Evolutionary conservation across 768 basidiomycete species (phyloP).

Genomic region (Hirschioporus abietinus): DNA sequence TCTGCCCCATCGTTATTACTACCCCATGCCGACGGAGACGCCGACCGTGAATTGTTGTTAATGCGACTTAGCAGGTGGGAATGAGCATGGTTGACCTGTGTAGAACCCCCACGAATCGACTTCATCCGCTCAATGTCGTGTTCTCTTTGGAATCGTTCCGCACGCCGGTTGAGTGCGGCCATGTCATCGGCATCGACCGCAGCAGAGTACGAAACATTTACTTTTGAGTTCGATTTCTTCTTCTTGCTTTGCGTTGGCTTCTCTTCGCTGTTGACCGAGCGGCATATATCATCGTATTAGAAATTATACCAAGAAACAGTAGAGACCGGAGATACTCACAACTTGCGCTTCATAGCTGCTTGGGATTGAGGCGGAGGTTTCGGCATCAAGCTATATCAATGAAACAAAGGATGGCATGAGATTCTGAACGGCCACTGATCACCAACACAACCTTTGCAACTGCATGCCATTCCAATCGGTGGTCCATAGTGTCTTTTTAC

Average conservation of each 20-base stretch:
- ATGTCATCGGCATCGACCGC: constrained; percentile 58
- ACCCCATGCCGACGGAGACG: constrained; percentile 40
- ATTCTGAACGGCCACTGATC: constrained; percentile 9
- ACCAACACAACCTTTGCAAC: constrained; percentile 66
- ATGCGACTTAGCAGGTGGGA: constrained; percentile 47
- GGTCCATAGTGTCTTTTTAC: constrained; percentile 79
- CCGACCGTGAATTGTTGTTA: constrained; percentile 34
- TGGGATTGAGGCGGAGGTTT: constrained; percentile 46
- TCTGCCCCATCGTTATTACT: constrained; percentile 69
- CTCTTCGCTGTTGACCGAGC: constrained; percentile 30
- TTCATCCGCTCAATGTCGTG: constrained; percentile 80
- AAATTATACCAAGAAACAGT: constrained; percentile 1
- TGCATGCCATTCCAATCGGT: constrained; percentile 91
- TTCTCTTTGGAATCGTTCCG: constrained; percentile 86
- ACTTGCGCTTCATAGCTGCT: constrained; percentile 63
- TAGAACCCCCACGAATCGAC: constrained; percentile 29
- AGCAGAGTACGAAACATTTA: constrained; percentile 21
- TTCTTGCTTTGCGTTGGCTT: constrained; percentile 38
- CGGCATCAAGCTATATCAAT: constrained; percentile 44
- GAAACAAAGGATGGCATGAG: constrained; percentile 11
- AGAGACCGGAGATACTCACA: constrained; percentile 34
- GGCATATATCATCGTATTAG: neutral
- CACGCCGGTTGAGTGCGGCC: constrained; percentile 67
- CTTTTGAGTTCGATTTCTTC: constrained; percentile 41
- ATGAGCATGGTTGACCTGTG: constrained; percentile 44